Conservation (phyloP, 2,329 filamentous ascomycete species). For the Claviceps spartinae region DNA sequence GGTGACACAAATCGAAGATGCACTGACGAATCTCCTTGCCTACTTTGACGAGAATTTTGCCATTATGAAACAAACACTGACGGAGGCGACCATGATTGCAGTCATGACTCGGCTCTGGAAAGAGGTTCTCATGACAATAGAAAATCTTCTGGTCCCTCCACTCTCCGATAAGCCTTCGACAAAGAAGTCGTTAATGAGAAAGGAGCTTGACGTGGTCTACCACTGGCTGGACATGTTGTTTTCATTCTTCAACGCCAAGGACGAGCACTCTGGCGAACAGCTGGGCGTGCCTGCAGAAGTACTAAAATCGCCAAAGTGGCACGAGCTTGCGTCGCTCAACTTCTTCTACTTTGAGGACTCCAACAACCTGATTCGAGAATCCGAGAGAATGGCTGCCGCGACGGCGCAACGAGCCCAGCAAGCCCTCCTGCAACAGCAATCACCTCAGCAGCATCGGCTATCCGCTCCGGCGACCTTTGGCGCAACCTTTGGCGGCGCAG, state of each 20-base stretch:
- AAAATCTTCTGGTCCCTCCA: slow-evolving; percentile 79
- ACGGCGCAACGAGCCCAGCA: slow-evolving; percentile 64
- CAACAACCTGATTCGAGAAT: slow-evolving; percentile 84
- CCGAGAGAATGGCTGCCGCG: slow-evolving; percentile 85
- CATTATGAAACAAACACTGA: slow-evolving; percentile 95
- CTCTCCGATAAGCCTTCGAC: slow-evolving; percentile 86
- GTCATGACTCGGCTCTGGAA: slow-evolving; percentile 99
- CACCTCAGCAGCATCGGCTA: slow-evolving; percentile 45
- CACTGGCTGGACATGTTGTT: slow-evolving; percentile 86
- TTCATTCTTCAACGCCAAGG: slow-evolving; percentile 86
- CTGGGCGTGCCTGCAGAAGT: slow-evolving; percentile 83
- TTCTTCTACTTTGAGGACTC: slow-evolving; percentile 98
- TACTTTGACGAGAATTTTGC: slow-evolving; percentile 99
- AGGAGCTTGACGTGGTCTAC: slow-evolving; percentile 89
- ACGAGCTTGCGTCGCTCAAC: slow-evolving; percentile 88
- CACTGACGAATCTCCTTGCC: slow-evolving; percentile 70
- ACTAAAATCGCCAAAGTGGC: slow-evolving; percentile 93
- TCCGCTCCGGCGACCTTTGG: slow-evolving; percentile 47
- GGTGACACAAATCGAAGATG: slow-evolving; percentile 62
- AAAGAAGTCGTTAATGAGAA: slow-evolving; percentile 69
- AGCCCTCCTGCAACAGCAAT: slow-evolving; percentile 37
- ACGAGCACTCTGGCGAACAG: slow-evolving; percentile 67
- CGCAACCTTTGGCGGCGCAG: slow-evolving; percentile 20
- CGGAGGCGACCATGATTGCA: slow-evolving; percentile 90
- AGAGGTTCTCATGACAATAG: slow-evolving; percentile 84